These are phyloP conservation scores for Mitragyna speciosa DNA, from an alignment of 257 asterid genomes.

Conservation along the genomic window DNA sequence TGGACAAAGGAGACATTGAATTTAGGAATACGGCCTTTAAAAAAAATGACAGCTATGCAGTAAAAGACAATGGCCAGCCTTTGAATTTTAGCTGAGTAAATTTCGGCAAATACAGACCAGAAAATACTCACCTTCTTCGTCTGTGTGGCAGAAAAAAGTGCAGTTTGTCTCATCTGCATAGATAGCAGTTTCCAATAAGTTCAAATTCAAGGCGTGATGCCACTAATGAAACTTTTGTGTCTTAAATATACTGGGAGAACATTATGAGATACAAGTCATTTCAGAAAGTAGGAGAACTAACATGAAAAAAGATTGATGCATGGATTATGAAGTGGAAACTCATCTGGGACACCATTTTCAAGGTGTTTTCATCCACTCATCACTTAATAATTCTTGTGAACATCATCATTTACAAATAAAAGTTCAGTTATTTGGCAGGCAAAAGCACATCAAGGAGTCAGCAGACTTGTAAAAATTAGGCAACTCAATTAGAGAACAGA, in stretches of 20 bases:
- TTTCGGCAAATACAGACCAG: background rate
- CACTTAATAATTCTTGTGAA: no score
- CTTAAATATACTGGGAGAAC: background rate
- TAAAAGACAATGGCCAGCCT: background rate
- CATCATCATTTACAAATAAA: background rate
- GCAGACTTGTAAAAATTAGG: background rate
- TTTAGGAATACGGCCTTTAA: background rate
- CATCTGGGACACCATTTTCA: background rate
- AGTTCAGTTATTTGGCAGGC: background rate
- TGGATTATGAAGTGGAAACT: background rate
- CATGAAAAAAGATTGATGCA: background rate
- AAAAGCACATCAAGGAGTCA: background rate
- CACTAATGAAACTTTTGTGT: background rate
- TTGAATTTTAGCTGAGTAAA: background rate
- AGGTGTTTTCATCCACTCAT: background rate
- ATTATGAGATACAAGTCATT: background rate
- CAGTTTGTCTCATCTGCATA: constrained; percentile 85
- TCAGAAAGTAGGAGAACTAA: background rate
- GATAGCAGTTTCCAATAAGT: constrained; percentile 24
- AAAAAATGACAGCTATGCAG: background rate
- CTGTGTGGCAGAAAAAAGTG: constrained; percentile 97
- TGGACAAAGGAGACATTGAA: background rate
- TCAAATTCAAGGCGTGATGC: constrained; percentile 16
- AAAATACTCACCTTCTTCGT: constrained; percentile 67
- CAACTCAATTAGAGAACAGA: background rate